Evolutionary conservation across 1,284 basidiomycete species (phyloP).

Genomic region (Rhodofomes roseus): DNA sequence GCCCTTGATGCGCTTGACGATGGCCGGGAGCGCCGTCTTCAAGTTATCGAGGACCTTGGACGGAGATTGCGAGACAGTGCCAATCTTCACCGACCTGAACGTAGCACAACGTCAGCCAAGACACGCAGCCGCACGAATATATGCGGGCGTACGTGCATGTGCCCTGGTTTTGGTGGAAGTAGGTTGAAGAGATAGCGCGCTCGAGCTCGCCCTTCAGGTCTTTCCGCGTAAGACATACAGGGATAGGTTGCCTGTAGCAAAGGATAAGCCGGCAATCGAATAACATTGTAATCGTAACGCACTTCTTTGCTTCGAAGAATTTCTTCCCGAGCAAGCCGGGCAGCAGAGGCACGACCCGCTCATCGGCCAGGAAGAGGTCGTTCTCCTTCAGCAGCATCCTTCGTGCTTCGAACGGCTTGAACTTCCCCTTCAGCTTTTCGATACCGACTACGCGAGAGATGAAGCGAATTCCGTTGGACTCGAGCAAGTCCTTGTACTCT

Average conservation of each 20-base stretch:
- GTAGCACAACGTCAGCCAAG: not conserved
- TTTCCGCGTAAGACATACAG: constrained; percentile 82
- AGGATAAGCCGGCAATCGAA: not conserved
- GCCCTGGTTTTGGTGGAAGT: constrained; percentile 92
- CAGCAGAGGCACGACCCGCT: constrained; percentile 83
- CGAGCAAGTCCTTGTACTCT: constrained; percentile 92
- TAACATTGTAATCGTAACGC: constrained; percentile 18
- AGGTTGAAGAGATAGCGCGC: constrained; percentile 87
- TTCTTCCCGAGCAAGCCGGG: constrained; percentile 86
- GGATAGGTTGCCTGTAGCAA: constrained; percentile 81
- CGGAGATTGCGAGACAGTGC: constrained; percentile 69
- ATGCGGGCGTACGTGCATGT: constrained; percentile 73
- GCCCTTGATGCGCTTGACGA: constrained; percentile 69
- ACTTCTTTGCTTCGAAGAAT: constrained; percentile 97
- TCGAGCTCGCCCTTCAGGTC: constrained; percentile 90
- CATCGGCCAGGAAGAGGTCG: constrained; percentile 91
- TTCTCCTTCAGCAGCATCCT: constrained; percentile 85
- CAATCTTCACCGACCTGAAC: constrained; percentile 83
- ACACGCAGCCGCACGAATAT: not conserved
- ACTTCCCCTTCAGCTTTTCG: constrained; percentile 87
- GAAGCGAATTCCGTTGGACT: constrained; percentile 77
- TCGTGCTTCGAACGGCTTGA: constrained; percentile 89
- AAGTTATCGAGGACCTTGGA: constrained; percentile 81
- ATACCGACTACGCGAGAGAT: constrained; percentile 92
- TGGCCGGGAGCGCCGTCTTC: constrained; percentile 72